A percentile compares a stretch with the other conserved stretches of the same genome.
phyloP scores from a whole-genome alignment of 1,284 basidiomycete species.

The Lignosus rhinocerotis region DNA sequence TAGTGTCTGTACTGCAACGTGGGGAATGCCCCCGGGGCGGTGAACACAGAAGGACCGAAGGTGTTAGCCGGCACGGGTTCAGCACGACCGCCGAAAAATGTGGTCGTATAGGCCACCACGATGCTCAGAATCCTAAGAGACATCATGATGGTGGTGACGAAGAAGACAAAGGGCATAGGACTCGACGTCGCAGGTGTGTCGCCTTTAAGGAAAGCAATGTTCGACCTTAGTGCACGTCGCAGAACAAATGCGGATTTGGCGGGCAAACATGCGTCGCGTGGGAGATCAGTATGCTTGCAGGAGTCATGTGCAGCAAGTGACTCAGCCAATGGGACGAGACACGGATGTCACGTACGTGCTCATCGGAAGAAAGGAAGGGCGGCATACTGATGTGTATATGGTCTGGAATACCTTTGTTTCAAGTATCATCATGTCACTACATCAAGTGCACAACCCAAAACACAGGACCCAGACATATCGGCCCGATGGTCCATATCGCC shows the following conservation, averaged over 20 bases:
- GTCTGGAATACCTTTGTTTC: background rate
- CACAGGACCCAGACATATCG: background rate
- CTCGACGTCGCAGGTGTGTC: background rate
- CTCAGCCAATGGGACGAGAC: background rate
- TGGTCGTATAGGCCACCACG: constrained; percentile 9
- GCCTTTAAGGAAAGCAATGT: constrained; percentile 2
- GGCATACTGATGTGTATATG: background rate
- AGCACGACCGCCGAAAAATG: constrained; percentile 11
- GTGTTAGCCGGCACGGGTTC: constrained; percentile 10
- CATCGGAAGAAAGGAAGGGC: background rate
- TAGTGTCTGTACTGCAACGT: constrained; percentile 63
- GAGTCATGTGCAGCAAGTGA: background rate
- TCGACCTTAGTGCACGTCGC: background rate
- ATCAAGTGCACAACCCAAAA: too few species aligned
- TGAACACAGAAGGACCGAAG: constrained; percentile 49
- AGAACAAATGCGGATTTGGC: background rate
- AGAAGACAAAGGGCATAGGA: constrained; percentile 1
- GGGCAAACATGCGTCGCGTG: constrained; percentile 22
- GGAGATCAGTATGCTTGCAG: background rate
- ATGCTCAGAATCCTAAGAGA: constrained; percentile 14
- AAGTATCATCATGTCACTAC: too few species aligned
- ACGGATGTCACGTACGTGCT: background rate
- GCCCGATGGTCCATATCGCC: background rate
- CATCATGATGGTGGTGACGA: constrained; percentile 14
- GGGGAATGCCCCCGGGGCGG: constrained; percentile 64